Evolutionary conservation across 2,329 filamentous ascomycete genomes (phyloP).

Genomic region (Davidsoniella eucalypti): DNA sequence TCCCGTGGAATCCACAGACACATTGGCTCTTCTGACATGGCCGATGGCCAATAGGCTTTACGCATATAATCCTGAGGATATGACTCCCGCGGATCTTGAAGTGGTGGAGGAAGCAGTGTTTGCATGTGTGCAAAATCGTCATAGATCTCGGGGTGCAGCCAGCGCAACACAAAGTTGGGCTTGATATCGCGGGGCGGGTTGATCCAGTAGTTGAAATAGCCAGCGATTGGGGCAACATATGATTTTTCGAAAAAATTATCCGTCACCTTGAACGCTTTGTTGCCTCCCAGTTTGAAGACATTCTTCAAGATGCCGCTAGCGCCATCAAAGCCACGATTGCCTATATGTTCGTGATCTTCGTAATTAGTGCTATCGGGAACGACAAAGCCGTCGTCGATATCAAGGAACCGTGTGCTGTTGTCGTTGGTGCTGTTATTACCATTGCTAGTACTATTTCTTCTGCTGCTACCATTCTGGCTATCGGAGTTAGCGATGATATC

Average conservation of each 20-base stretch:
- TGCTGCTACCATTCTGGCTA: neutral
- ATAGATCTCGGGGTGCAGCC: constrained; percentile 64
- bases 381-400: constrained; percentile 15
- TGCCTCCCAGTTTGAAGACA: constrained; percentile 19
- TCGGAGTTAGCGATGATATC: constrained; percentile 6
- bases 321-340: constrained; percentile 23
- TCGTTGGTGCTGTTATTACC: neutral
- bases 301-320: constrained; percentile 21
- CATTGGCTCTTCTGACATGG: constrained; percentile 43
- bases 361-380: constrained; percentile 12
- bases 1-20: constrained; percentile 65
- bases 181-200: constrained; percentile 17
- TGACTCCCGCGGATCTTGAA: constrained; percentile 15
- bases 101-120: constrained; percentile 13
- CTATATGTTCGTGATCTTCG: constrained; percentile 13
- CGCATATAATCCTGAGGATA: constrained; percentile 43
- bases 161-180: constrained; percentile 44
- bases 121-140: constrained; percentile 47
- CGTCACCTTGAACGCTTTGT: constrained; percentile 18
- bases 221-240: constrained; percentile 17
- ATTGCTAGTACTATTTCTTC: too few species aligned
- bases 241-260: constrained; percentile 15
- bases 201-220: constrained; percentile 18
- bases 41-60: constrained; percentile 56
- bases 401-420: neutral